A percentile compares a stretch with the other conserved stretches of the same genome.
Conservation (phyloP, 2,329 filamentous ascomycete genomes). For the Amauroascus verrucosus region DNA sequence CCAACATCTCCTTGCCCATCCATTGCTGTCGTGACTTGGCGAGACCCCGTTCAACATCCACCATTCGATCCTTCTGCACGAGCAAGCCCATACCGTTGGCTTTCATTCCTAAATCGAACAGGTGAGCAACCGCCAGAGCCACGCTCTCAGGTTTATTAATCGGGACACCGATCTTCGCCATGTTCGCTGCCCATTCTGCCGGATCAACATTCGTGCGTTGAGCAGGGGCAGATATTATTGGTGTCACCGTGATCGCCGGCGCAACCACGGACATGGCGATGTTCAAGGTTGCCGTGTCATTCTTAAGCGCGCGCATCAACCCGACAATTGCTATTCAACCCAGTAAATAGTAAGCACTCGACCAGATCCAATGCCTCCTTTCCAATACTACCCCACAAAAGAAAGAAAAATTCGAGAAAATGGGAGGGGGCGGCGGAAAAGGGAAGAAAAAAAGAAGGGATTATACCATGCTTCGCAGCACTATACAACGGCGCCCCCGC, state of each 20-base stretch:
- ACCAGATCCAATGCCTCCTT: too few species aligned
- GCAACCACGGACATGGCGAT: constrained; percentile 41
- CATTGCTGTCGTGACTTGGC: constrained; percentile 38
- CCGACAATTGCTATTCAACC: constrained; percentile 41
- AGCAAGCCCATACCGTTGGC: constrained; percentile 40
- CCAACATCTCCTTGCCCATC: constrained; percentile 45
- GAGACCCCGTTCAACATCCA: constrained; percentile 39
- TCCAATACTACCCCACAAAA: too few species aligned
- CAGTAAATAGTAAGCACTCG: too few species aligned
- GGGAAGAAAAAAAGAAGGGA: not conserved
- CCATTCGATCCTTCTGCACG: constrained; percentile 36
- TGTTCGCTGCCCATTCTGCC: constrained; percentile 35
- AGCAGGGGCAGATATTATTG: constrained; percentile 30
- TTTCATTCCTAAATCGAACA: constrained; percentile 36
- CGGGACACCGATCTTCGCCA: constrained; percentile 37
- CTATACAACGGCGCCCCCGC: constrained; percentile 41
- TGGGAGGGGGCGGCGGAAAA: too few species aligned
- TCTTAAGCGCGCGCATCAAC: constrained; percentile 42
- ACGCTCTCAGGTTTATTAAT: constrained; percentile 40
- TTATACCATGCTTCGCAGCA: constrained; percentile 41
- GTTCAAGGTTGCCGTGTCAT: constrained; percentile 37
- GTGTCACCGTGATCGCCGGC: constrained; percentile 41
- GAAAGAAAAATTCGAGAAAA: too few species aligned
- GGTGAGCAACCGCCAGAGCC: constrained; percentile 36
- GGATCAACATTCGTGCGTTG: constrained; percentile 26